Percentiles rank a stretch among this genome's conserved stretches.
phyloP scores from a whole-genome alignment of 2,329 filamentous ascomycete species.

The Epichloe sibirici region DNA sequence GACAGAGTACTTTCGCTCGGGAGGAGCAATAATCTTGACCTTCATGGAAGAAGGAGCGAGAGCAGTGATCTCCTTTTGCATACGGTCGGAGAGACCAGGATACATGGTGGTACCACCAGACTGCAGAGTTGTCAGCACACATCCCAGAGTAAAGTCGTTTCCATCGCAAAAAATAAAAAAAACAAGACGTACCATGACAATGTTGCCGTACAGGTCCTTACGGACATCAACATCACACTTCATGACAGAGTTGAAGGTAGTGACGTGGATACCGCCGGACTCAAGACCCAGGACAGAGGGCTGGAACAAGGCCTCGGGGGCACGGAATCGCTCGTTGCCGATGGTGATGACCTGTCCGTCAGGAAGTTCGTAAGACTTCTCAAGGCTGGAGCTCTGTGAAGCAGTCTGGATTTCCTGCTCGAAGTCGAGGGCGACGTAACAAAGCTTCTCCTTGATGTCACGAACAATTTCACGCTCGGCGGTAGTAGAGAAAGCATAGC shows the following conservation, averaged over 20 bases:
- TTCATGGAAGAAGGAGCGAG: slow-evolving; percentile 99
- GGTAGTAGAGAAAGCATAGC: slow-evolving; percentile 99
- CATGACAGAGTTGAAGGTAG: slow-evolving; percentile 99
- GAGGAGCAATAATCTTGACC: slow-evolving; percentile 99
- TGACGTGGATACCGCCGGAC: slow-evolving; percentile 97
- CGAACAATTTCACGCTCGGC: slow-evolving; percentile 99
- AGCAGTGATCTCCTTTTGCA: slow-evolving; percentile 99
- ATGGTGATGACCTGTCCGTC: slow-evolving; percentile 99
- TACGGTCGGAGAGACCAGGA: slow-evolving; percentile 99
- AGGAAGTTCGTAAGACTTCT: slow-evolving; percentile 99
- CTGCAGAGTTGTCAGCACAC: slow-evolving; percentile 33
- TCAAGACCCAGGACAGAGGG: slow-evolving; percentile 96
- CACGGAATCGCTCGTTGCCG: slow-evolving; percentile 99
- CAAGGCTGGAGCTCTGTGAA: slow-evolving; percentile 93
- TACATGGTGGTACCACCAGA: slow-evolving; percentile 99
- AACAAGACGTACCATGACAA: slow-evolving; percentile 78
- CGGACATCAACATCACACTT: slow-evolving; percentile 99
- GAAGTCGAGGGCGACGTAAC: slow-evolving; percentile 99
- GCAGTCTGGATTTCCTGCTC: slow-evolving; percentile 99
- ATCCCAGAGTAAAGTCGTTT: background rate
- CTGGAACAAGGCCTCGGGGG: slow-evolving; percentile 99
- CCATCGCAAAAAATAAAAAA: too few relatives aligned
- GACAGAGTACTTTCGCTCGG: slow-evolving; percentile 99
- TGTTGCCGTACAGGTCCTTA: slow-evolving; percentile 99
- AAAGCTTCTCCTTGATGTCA: slow-evolving; percentile 99